Evolutionary conservation across 2,329 filamentous ascomycete genomes (phyloP).

Genomic region (Didymella pomorum): DNA sequence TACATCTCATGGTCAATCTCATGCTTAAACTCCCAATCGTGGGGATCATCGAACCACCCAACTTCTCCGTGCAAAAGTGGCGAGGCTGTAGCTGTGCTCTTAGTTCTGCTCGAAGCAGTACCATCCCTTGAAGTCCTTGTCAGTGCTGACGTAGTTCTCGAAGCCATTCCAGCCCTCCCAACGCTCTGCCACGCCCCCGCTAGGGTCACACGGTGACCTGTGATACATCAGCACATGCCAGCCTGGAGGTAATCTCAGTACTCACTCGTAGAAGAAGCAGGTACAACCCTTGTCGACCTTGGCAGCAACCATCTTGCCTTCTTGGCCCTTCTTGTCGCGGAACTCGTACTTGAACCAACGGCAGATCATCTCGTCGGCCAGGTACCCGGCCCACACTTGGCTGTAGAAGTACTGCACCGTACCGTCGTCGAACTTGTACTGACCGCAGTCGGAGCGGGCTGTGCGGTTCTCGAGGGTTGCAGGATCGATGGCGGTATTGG

Average conservation of each 20-base stretch:
- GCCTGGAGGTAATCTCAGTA: too few species aligned
- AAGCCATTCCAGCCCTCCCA: constrained; percentile 16
- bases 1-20: background rate
- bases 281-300: constrained; percentile 17
- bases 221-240: background rate
- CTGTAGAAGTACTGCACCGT: constrained; percentile 16
- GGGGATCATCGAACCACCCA: background rate
- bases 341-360: constrained; percentile 19
- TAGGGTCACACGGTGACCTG: constrained; percentile 8
- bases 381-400: constrained; percentile 17
- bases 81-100: background rate
- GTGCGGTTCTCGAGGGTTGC: background rate
- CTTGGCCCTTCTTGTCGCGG: constrained; percentile 11
- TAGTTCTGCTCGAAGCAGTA: constrained; percentile 14
- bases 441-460: constrained; percentile 14
- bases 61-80: background rate
- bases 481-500: background rate
- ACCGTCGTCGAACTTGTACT: constrained; percentile 21
- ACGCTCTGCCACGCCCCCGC: background rate
- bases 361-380: constrained; percentile 9
- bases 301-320: constrained; percentile 15
- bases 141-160: constrained; percentile 10
- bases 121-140: constrained; percentile 19
- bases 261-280: constrained; percentile 19
- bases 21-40: background rate